Evolutionary conservation across 805 yeast species (phyloP).

Genomic region (Wickerhamomyces strasburgensis): DNA sequence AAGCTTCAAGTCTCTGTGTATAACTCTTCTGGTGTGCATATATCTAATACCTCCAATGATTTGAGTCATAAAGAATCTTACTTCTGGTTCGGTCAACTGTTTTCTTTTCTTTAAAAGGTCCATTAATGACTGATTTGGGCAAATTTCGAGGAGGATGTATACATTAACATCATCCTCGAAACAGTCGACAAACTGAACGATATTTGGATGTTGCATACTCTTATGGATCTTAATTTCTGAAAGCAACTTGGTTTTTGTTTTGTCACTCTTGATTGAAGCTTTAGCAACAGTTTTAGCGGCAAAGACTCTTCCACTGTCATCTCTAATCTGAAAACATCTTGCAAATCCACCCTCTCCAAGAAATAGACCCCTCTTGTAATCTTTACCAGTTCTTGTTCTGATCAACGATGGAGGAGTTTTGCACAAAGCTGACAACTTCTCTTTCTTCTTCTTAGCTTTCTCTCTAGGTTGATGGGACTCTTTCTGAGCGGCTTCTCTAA

Average conservation of each 20-base stretch:
- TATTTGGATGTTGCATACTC: slow-evolving; percentile 79
- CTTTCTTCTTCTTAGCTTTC: slow-evolving; percentile 65
- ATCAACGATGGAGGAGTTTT: slow-evolving; percentile 96
- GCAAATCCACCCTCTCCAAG: slow-evolving; percentile 99
- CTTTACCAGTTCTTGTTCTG: slow-evolving; percentile 79
- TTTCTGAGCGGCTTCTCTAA: slow-evolving; percentile 10
- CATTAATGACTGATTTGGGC: slow-evolving; percentile 93
- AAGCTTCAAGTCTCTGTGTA: slow-evolving; percentile 92
- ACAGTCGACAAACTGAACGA: slow-evolving; percentile 91
- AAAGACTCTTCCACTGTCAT: slow-evolving; percentile 75
- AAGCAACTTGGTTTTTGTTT: slow-evolving; percentile 75
- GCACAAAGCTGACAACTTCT: slow-evolving; percentile 84
- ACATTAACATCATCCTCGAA: slow-evolving; percentile 96
- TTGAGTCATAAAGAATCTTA: slow-evolving; percentile 83
- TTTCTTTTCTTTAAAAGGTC: slow-evolving; percentile 84
- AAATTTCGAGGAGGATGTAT: slow-evolving; percentile 87
- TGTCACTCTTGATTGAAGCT: slow-evolving; percentile 84
- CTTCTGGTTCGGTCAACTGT: slow-evolving; percentile 86
- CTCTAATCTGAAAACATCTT: slow-evolving; percentile 94
- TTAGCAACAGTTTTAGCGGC: slow-evolving; percentile 99
- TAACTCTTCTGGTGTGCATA: slow-evolving; percentile 86
- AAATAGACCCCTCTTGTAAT: slow-evolving; percentile 84
- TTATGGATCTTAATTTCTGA: slow-evolving; percentile 96
- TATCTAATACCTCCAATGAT: slow-evolving; percentile 91
- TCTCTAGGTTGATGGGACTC: slow-evolving; percentile 23